Base-by-base conservation (phyloP, 768 basidiomycete species). In the Trametopsis cervina region DNA sequence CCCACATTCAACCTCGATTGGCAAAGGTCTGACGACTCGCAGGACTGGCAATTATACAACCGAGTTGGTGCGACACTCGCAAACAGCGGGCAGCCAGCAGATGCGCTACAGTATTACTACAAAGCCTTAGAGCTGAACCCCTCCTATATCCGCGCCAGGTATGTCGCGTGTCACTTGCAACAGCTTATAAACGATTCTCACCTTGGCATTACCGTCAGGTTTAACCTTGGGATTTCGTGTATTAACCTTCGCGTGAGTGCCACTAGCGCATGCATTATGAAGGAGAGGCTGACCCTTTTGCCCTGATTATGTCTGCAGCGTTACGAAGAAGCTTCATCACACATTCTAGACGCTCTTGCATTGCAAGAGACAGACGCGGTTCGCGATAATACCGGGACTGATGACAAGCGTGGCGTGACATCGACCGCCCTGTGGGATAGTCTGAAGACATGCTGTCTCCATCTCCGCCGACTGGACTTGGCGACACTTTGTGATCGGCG, bases 11-110 rank as follows among this genome's bases (percentile, higher is more conserved):
- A 44, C 44, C 22, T 11, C n/a, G 29, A 42, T 15, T 15, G 29
- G 9, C 7, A 7, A 33, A 33, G 29, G 11, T 41, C 26, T 27
- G 25, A 36, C 13, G 37, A n/a, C 18, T 25, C 40, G 17, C 57
- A 94, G 89, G 93, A 97, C 61, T 95, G 88, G 84, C 69, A 89
- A 33, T 66, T 97, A 49, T 95, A 89, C 66, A 97, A 97, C 60
- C 80, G 94, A 13, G 86, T 95, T 36, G 94, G 94, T 12, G 94
- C 94, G 13, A 94, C 91, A 4, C 81, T 93, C 69, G 94, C 94
- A 21, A 97, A 96, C 65, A 89, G 80, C 58, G 83, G 92, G 20
- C 72, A 70, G 46, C 76, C 91, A 11, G 79, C 77, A 27, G 80
- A 89, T 44, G 94, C 94, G n/a, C 71, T 93, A 2, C 71, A 83